Percentiles rank a stretch among this genome's conserved stretches.
These are phyloP conservation scores for Rhizopogon vulgaris DNA, from an alignment of 768 basidiomycete species.

Conservation along the genomic window DNA sequence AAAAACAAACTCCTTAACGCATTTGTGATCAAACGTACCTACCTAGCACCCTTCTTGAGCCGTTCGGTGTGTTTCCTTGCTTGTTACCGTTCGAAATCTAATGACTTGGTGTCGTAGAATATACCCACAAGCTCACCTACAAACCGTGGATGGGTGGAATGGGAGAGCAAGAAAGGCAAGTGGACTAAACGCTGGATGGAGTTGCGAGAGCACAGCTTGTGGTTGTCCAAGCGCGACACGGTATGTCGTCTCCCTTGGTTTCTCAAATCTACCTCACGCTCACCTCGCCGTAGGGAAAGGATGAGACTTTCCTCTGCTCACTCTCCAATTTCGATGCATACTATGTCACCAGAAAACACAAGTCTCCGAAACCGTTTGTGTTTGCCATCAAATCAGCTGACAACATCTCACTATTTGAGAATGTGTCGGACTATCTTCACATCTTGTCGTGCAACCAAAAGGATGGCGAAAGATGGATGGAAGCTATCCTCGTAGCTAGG, in stretches of 20 bases:
- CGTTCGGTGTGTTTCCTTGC: slow-evolving; percentile 43
- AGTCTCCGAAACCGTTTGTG: slow-evolving; percentile 77
- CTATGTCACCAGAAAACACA: slow-evolving; percentile 65
- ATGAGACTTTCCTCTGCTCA: slow-evolving; percentile 76
- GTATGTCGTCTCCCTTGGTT: slow-evolving; percentile 35
- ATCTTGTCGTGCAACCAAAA: slow-evolving; percentile 72
- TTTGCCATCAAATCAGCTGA: slow-evolving; percentile 90
- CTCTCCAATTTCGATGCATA: slow-evolving; percentile 89
- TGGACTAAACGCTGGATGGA: slow-evolving; percentile 93
- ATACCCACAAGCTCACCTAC: slow-evolving; percentile 41
- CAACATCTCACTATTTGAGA: slow-evolving; percentile 80
- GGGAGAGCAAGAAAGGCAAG: slow-evolving; percentile 87
- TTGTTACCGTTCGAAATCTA: slow-evolving; percentile 23
- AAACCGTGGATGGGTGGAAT: slow-evolving; percentile 68
- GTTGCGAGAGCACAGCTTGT: slow-evolving; percentile 80
- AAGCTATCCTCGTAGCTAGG: slow-evolving; percentile 74
- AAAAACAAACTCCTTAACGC: slow-evolving; percentile 74
- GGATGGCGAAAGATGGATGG: slow-evolving; percentile 74
- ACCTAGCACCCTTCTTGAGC: slow-evolving; percentile 52
- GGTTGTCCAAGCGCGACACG: slow-evolving; percentile 84
- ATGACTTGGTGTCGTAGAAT: slow-evolving; percentile 42
- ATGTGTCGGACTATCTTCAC: slow-evolving; percentile 82
- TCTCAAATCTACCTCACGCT: background rate
- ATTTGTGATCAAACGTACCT: slow-evolving; percentile 73
- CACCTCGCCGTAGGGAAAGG: slow-evolving; percentile 59